Percentiles rank a stretch among this genome's conserved stretches.
Conservation (phyloP, 257 asterid species). For the Penstemon barbatus region DNA sequence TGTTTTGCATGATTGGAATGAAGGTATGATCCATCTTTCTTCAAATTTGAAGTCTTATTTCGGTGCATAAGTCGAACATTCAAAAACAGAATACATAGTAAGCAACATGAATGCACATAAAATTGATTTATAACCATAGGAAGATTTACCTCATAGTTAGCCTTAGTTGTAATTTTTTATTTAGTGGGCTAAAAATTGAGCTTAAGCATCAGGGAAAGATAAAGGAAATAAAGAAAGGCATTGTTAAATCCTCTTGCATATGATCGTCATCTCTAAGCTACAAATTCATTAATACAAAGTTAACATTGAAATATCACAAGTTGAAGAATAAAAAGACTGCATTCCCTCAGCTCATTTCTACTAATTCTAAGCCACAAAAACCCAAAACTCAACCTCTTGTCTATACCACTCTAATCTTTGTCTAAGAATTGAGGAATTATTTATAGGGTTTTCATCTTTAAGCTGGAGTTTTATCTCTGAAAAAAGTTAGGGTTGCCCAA, state of each 20-base stretch:
- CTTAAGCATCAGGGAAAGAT: no score
- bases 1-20: conserved; percentile 93
- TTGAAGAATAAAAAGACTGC: not conserved
- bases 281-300: no score
- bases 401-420: not conserved
- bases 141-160: no score
- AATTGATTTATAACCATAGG: not conserved
- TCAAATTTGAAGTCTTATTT: conserved; percentile 14
- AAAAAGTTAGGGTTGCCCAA: not conserved
- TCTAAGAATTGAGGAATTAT: not conserved
- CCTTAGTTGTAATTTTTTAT: no score
- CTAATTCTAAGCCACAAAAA: not conserved
- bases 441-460: not conserved
- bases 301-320: no score
- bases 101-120: not conserved
- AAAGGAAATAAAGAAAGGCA: no score
- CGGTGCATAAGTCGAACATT: not conserved
- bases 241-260: no score
- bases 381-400: not conserved
- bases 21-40: conserved; percentile 48
- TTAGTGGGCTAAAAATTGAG: no score
- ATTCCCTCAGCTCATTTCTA: not conserved
- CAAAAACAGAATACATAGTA: not conserved
- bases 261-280: no score
- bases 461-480: not conserved